Percentiles rank a stretch among this genome's conserved stretches.
Evolutionary conservation across 2,329 filamentous ascomycete genomes (phyloP).

Genomic region (Coniochaeta hoffmannii): DNA sequence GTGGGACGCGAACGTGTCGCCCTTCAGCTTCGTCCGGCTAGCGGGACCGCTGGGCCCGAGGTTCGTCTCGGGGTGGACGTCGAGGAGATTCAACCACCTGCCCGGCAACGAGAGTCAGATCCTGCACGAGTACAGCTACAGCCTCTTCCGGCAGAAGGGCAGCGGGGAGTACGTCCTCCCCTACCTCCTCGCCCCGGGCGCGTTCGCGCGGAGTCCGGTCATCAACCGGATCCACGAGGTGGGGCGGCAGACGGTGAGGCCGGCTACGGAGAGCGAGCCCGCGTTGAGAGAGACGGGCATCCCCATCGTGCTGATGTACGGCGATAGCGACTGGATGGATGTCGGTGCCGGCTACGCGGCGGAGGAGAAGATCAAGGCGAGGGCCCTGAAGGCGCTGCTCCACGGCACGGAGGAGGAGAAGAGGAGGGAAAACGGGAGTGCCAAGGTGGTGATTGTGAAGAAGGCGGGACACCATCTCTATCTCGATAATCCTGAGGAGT

Average conservation of each 20-base stretch:
- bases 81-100: slow-evolving; percentile 83
- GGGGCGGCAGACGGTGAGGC: slow-evolving; percentile 58
- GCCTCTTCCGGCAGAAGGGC: slow-evolving; percentile 84
- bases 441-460: slow-evolving; percentile 71
- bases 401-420: slow-evolving; percentile 61
- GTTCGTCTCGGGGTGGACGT: slow-evolving; percentile 92
- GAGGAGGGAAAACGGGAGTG: slow-evolving; percentile 66
- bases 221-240: slow-evolving; percentile 83
- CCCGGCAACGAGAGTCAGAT: slow-evolving; percentile 72
- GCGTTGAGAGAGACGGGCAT: slow-evolving; percentile 53
- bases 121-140: slow-evolving; percentile 90
- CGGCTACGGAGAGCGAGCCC: slow-evolving; percentile 21
- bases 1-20: slow-evolving; percentile 95
- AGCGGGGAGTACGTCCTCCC: slow-evolving; percentile 90
- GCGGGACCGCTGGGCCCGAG: slow-evolving; percentile 84
- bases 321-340: slow-evolving; percentile 99
- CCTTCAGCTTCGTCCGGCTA: slow-evolving; percentile 84
- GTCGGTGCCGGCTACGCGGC: slow-evolving; percentile 76
- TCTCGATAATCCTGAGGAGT: slow-evolving; percentile 51
- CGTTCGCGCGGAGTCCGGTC: slow-evolving; percentile 80
- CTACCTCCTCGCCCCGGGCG: slow-evolving; percentile 88
- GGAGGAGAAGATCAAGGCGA: slow-evolving; percentile 68
- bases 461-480: slow-evolving; percentile 54
- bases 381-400: slow-evolving; percentile 51
- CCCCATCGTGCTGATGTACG: slow-evolving; percentile 90